Evolutionary conservation across 2,329 filamentous ascomycete species (phyloP).

Genomic region (Chalara sp.): DNA sequence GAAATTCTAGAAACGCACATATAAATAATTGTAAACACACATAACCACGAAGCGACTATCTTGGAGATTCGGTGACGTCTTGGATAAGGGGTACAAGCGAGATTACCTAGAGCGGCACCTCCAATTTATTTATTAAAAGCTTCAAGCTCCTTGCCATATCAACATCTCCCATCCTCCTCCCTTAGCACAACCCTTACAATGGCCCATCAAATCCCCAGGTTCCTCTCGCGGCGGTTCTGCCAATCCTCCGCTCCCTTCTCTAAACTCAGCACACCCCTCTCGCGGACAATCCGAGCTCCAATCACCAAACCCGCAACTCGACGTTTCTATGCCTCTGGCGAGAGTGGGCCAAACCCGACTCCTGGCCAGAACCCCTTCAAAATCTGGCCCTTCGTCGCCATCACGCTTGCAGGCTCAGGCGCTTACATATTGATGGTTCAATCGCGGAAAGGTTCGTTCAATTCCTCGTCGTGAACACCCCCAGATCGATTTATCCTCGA

Average conservation of each 20-base stretch:
- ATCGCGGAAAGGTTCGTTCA: conserved; percentile 32
- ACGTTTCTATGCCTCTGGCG: conserved; percentile 22
- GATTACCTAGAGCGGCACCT: not conserved
- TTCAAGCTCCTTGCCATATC: conserved; percentile 9
- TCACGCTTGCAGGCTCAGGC: conserved; percentile 40
- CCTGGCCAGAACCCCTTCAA: conserved; percentile 28
- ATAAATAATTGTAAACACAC: too few species aligned
- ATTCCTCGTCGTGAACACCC: not conserved
- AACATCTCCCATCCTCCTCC: not conserved
- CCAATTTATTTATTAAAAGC: not conserved
- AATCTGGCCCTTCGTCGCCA: conserved; percentile 31
- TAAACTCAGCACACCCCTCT: conserved; percentile 12
- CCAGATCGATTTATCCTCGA: not conserved
- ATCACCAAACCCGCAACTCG: conserved; percentile 8
- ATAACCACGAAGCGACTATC: too few species aligned
- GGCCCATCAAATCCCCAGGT: conserved; percentile 19
- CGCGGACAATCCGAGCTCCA: conserved; percentile 13
- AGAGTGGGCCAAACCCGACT: conserved; percentile 20
- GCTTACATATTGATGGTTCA: conserved; percentile 45
- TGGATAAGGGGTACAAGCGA: not conserved
- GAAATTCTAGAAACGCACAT: too few species aligned
- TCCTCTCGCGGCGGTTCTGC: conserved; percentile 20
- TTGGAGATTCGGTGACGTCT: too few species aligned
- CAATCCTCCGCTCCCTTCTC: conserved; percentile 14
- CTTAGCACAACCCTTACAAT: conserved; percentile 8